Conservation (phyloP, 345 rosid genomes). For the Toxicodendron radicans region DNA sequence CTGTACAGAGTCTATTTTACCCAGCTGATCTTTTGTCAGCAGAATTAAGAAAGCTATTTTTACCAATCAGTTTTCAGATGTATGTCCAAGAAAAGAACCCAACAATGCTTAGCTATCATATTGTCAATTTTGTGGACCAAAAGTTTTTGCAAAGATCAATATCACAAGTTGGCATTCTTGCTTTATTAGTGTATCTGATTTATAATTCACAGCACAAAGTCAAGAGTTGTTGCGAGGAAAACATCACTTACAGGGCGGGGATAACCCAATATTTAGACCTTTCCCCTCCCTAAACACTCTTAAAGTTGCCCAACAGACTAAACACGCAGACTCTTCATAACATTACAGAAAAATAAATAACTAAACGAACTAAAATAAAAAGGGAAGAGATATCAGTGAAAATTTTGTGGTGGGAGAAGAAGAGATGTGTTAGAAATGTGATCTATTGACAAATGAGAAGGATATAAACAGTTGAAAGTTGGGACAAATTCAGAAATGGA, state of each 20-base stretch:
- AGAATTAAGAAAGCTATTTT: constrained; percentile 3
- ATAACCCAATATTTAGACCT: background rate
- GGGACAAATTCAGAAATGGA: no score
- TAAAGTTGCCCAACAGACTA: no score
- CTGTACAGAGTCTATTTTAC: background rate
- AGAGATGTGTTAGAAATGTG: no score
- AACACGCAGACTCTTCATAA: no score
- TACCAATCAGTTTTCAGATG: constrained; percentile 2
- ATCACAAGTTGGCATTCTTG: constrained; percentile 18
- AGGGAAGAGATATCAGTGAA: no score
- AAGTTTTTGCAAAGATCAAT: constrained; percentile 5
- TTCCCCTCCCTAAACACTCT: no score
- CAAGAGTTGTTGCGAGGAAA: background rate
- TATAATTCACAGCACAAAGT: constrained; percentile 5
- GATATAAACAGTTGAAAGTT: no score
- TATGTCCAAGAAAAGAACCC: constrained; percentile 6
- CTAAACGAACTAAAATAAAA: no score
- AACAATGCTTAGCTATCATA: background rate
- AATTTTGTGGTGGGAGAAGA: no score
- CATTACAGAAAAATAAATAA: no score
- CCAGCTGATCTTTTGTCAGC: background rate
- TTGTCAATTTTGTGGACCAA: constrained; percentile 16
- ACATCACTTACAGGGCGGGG: background rate
- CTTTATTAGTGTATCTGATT: background rate
- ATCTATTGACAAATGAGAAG: no score